phyloP scores from a whole-genome alignment of 148 eudicot species.

The Silene uniflora region DNA sequence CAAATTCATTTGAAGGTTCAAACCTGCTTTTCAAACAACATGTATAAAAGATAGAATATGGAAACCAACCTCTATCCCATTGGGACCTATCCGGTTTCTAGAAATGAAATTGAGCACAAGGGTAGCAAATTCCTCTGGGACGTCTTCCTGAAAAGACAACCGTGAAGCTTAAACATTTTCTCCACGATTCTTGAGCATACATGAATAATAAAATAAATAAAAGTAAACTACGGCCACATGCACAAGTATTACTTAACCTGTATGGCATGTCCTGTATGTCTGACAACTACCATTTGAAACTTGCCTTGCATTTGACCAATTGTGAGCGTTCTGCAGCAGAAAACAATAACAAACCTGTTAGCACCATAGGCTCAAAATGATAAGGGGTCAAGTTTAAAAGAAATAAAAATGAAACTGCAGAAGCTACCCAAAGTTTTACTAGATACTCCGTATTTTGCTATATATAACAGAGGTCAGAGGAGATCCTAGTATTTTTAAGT shows the following conservation, averaged over 20 bases:
- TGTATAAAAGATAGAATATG: not conserved
- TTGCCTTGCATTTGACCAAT: constrained; percentile 99
- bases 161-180: not conserved
- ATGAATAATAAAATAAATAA: not conserved
- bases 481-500: not conserved
- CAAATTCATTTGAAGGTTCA: not conserved
- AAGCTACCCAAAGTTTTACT: not conserved
- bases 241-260: constrained; percentile 46
- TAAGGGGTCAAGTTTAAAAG: not conserved
- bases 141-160: constrained; percentile 68
- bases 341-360: constrained; percentile 3
- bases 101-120: constrained; percentile 72
- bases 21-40: not conserved
- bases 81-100: constrained; percentile 80
- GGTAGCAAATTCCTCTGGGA: constrained; percentile 77
- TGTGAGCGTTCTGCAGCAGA: constrained; percentile 70
- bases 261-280: constrained; percentile 95
- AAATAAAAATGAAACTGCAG: too few species aligned
- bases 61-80: constrained; percentile 67
- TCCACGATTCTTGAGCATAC: not conserved
- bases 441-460: not conserved
- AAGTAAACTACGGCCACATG: not conserved
- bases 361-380: not conserved
- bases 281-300: constrained; percentile 91
- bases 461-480: not conserved